Percentiles rank a stretch among this genome's conserved stretches.
These are phyloP conservation scores for Chalciporus chontae DNA, from an alignment of 768 basidiomycete species.

Conservation along the genomic window DNA sequence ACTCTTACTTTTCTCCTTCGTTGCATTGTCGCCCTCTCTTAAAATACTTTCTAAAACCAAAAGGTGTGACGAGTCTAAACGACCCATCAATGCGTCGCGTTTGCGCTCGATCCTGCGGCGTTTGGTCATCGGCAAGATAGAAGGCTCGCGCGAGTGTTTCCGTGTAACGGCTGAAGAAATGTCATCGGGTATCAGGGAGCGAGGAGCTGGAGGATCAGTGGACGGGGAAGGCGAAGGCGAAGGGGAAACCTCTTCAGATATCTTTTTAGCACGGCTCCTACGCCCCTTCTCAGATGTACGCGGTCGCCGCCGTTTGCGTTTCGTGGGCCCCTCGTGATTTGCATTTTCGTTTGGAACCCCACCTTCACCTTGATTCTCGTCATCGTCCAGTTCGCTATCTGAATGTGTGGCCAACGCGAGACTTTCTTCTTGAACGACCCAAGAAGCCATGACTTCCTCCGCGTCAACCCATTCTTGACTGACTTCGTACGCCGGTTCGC, in stretches of 20 bases:
- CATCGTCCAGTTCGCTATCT: background rate
- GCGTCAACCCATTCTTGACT: conserved; percentile 34
- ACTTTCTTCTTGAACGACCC: conserved; percentile 16
- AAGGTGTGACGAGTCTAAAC: conserved; percentile 31
- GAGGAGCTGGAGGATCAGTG: background rate
- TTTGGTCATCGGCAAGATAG: background rate
- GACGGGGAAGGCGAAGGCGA: background rate
- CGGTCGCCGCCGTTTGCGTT: conserved; percentile 12
- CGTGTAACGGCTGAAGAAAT: background rate
- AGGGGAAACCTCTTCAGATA: background rate
- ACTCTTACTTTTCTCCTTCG: conserved; percentile 2
- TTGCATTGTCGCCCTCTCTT: conserved; percentile 27
- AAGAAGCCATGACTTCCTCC: conserved; percentile 32
- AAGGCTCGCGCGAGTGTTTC: background rate
- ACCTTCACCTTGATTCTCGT: background rate
- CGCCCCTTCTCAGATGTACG: background rate
- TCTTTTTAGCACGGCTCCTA: background rate
- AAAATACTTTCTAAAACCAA: conserved; percentile 35
- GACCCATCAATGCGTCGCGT: conserved; percentile 27
- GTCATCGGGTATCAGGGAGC: background rate
- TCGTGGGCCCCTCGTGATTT: background rate
- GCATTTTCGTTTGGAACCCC: background rate
- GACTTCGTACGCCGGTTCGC: conserved; percentile 34
- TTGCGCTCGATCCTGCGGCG: background rate
- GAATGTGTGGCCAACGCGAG: background rate